A percentile compares a stretch with the other conserved stretches of the same genome.
Evolutionary conservation across 495 filamentous ascomycete species (phyloP).

Genomic region (Echria macrotheca): DNA sequence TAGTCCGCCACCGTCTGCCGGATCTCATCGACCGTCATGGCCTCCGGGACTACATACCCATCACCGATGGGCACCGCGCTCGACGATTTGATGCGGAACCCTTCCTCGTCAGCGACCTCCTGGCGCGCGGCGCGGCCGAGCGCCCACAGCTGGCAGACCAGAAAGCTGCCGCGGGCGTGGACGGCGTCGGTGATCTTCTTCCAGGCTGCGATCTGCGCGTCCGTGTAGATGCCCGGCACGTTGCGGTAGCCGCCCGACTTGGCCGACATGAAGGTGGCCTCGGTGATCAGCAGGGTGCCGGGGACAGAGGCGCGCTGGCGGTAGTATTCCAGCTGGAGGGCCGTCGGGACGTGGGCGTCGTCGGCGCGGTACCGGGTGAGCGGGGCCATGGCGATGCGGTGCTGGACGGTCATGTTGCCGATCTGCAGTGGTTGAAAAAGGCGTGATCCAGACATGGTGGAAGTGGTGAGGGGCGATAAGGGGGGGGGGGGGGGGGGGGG

Average conservation of each 20-base stretch:
- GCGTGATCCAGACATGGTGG: conserved; percentile 9
- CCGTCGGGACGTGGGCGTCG: conserved; percentile 40
- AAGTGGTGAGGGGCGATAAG: not conserved
- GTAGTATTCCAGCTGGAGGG: conserved; percentile 54
- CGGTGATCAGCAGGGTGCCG: conserved; percentile 60
- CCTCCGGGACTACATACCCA: conserved; percentile 35
- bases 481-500: not conserved
- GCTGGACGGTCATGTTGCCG: conserved; percentile 30
- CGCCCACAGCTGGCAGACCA: conserved; percentile 64
- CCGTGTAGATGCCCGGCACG: conserved; percentile 58
- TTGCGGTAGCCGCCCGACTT: conserved; percentile 48
- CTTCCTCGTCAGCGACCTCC: conserved; percentile 35
- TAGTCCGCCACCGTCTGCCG: conserved; percentile 50
- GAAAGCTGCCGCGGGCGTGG: conserved; percentile 57
- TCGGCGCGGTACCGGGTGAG: conserved; percentile 43
- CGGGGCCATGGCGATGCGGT: conserved; percentile 42
- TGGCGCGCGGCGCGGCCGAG: conserved; percentile 54
- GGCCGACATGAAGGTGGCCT: conserved; percentile 59
- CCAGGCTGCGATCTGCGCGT: conserved; percentile 59
- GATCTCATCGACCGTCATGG: conserved; percentile 55
- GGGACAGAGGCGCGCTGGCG: conserved; percentile 51
- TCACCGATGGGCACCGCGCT: conserved; percentile 42
- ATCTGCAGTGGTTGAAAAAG: conserved; percentile 42
- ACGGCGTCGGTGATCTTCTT: conserved; percentile 58
- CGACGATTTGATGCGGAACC: conserved; percentile 38